These are phyloP conservation scores for Homolaphlyctis polyrhiza DNA, from an alignment of 371 early-diverging fungal species.

Conservation along the genomic window DNA sequence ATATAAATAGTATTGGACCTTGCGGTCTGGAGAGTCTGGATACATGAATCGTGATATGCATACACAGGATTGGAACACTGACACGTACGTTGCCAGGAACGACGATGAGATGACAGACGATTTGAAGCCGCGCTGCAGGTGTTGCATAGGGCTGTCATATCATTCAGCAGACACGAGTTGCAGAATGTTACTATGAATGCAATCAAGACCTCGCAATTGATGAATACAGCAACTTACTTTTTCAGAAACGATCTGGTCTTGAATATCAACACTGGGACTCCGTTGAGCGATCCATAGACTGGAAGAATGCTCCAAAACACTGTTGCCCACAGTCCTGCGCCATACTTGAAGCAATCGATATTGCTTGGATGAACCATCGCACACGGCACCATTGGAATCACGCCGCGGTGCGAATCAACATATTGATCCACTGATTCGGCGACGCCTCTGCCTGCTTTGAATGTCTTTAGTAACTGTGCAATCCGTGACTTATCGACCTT, in stretches of 20 bases:
- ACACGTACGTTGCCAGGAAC: conserved; percentile 20
- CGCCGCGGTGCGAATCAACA: not conserved
- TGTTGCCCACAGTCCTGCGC: conserved; percentile 7
- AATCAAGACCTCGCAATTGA: no score
- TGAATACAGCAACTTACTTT: conserved; percentile 15
- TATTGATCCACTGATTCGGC: not conserved
- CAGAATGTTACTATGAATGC: no score
- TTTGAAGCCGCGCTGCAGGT: conserved; percentile 5
- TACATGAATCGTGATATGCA: conserved; percentile 17
- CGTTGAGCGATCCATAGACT: conserved; percentile 23
- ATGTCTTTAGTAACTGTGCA: not conserved
- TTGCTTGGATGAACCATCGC: conserved; percentile 24
- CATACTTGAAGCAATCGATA: conserved; percentile 18
- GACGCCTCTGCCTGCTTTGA: not conserved
- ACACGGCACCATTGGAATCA: conserved; percentile 25
- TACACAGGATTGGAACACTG: conserved; percentile 17
- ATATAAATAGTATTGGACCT: conserved; percentile 11
- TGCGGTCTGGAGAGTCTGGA: conserved; percentile 7
- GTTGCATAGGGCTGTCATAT: conserved; percentile 8
- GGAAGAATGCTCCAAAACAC: conserved; percentile 21
- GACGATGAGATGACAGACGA: conserved; percentile 15
- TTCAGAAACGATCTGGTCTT: conserved; percentile 14
- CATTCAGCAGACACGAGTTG: not conserved
- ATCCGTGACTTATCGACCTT: not conserved
- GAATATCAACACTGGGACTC: conserved; percentile 24